Evolutionary conservation across 2,329 filamentous ascomycete species (phyloP).

Genomic region (Xylaria arbuscula): DNA sequence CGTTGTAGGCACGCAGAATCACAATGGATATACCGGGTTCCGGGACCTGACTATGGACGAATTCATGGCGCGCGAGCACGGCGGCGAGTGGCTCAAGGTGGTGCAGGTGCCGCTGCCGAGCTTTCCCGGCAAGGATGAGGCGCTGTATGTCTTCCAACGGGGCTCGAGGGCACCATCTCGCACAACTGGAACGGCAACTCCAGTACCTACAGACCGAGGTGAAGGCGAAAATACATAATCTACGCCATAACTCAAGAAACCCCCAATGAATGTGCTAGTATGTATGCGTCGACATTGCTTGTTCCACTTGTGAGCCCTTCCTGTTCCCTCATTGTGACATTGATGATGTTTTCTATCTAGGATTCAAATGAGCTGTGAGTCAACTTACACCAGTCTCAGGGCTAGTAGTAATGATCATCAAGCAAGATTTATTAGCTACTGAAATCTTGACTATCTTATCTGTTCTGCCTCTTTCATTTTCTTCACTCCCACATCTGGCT

Average conservation of each 20-base stretch:
- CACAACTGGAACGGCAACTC: background rate
- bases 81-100: slow-evolving; percentile 67
- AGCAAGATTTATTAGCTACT: background rate
- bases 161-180: slow-evolving; percentile 53
- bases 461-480: background rate
- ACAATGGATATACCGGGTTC: slow-evolving; percentile 79
- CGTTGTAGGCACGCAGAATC: slow-evolving; percentile 80
- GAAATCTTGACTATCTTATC: slow-evolving; percentile 2
- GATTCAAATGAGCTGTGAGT: background rate
- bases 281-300: background rate
- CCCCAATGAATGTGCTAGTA: background rate
- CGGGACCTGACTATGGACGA: slow-evolving; percentile 70
- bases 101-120: slow-evolving; percentile 76
- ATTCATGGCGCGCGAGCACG: slow-evolving; percentile 66
- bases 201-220: slow-evolving; percentile 2
- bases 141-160: slow-evolving; percentile 73
- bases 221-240: slow-evolving; percentile 19
- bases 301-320: background rate
- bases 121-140: slow-evolving; percentile 82
- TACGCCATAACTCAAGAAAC: background rate
- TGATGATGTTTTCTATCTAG: background rate
- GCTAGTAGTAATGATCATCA: background rate
- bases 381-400: background rate
- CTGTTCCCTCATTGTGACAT: background rate
- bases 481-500: background rate